Evolutionary conservation across 2,329 filamentous ascomycete genomes (phyloP), one percentile per base, ranked within the genome.

Genomic region (Zelopaecilomyces penicillatus): DNA sequence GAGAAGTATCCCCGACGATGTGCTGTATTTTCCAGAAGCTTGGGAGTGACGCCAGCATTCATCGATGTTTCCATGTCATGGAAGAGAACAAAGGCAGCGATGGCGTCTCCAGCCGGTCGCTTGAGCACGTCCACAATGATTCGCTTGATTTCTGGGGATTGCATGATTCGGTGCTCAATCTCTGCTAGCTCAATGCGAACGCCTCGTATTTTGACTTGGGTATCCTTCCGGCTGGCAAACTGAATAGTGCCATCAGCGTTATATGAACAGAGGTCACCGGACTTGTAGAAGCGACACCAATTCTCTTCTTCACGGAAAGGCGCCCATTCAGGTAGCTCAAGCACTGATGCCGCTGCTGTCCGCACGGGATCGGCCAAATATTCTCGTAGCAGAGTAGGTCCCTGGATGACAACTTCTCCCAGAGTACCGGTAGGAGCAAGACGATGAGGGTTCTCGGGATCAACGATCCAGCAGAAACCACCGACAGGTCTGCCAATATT

Each of bases 331-430:
- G 42, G 35, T 5, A 27, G 26, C 2, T 45, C 34, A 8, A 55
- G 44, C 9, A 57, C 57, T 2, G 47, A 42, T 1, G 42, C 39
- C 3, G 12, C 31, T 1, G 55, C 55, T 27, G 48, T 51, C 6
- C 36, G 48, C 7, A 51, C 49, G 19, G 19, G 19, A 2, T 56
- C 41, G 35, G 55, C 44, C 7, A 57, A 43, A 34, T 58, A 58
- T 5, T 47, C 51, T 2, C 54, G 51, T 3, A 52, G 51, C 3
- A 57, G 37, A 5, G 42, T 47, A 0, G 48, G 47, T 2, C 51
- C 52, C 35, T 58, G 44, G 0, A 57, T 42, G 2, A 57, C 36
- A 2, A 58, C 42, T 41, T 58, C 56, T 28, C 56, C 56, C 10
- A 56, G 41, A 28, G 44, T 47, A 8, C 55, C 55, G 11, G 53